These are phyloP conservation scores for Neoboletus magnificus DNA, from an alignment of 768 basidiomycete species.

Conservation along the genomic window DNA sequence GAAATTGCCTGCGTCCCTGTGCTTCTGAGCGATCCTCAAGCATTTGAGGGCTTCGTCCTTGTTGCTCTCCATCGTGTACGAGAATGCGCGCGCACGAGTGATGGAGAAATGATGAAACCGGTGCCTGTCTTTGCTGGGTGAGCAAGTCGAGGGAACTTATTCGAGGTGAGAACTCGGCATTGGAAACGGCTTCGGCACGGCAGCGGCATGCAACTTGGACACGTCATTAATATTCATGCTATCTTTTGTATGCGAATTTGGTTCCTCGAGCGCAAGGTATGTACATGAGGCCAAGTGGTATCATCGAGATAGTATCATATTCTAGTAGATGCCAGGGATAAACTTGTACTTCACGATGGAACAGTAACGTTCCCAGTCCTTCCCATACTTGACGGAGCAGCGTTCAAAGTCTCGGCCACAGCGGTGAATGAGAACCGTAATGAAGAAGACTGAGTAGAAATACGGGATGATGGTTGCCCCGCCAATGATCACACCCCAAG, in stretches of 20 bases:
- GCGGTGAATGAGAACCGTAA: conserved; percentile 87
- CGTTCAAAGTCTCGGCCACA: conserved; percentile 94
- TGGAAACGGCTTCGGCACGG: conserved; percentile 2
- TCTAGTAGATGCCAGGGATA: conserved; percentile 80
- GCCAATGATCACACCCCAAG: conserved; percentile 81
- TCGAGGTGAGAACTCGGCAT: conserved; percentile 26
- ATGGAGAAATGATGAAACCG: conserved; percentile 6
- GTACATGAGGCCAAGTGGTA: conserved; percentile 4
- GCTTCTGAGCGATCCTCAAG: conserved; percentile 72
- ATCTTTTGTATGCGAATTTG: neutral
- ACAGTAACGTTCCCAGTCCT: conserved; percentile 93
- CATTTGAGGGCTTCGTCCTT: conserved; percentile 87
- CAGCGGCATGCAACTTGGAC: neutral
- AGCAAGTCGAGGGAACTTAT: neutral
- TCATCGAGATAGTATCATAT: conserved; percentile 11
- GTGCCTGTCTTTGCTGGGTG: conserved; percentile 1
- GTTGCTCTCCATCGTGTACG: conserved; percentile 71
- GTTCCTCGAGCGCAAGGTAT: neutral
- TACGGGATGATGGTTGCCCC: conserved; percentile 82
- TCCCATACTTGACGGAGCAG: conserved; percentile 88
- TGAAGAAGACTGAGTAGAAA: conserved; percentile 97
- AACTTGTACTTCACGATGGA: conserved; percentile 86
- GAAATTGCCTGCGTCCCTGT: conserved; percentile 68
- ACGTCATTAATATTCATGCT: neutral
- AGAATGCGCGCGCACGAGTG: conserved; percentile 4